Percentiles rank a stretch among this genome's conserved stretches.
Evolutionary conservation across 441 rosid genomes (phyloP).

Genomic region (Pelargonium australe): DNA sequence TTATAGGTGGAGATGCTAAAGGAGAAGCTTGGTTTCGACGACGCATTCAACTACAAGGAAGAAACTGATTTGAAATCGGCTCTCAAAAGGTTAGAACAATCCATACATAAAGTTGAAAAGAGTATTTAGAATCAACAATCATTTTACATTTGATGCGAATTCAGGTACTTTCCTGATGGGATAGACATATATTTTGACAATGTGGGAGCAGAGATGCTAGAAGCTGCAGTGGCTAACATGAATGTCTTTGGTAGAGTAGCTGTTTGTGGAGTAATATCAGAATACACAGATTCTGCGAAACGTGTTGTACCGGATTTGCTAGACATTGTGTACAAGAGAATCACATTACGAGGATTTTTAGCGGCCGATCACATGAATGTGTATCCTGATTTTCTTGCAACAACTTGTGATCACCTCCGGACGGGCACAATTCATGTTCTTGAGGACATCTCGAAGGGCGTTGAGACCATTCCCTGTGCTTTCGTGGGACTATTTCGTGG

Average conservation of each 20-base stretch:
- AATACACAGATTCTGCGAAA: constrained; percentile 30
- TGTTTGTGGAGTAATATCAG: constrained; percentile 44
- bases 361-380: constrained; percentile 28
- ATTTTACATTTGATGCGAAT: background rate
- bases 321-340: constrained; percentile 40
- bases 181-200: constrained; percentile 78
- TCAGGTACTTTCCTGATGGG: constrained; percentile 62
- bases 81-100: constrained; percentile 37
- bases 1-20: constrained; percentile 50
- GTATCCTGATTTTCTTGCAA: constrained; percentile 32
- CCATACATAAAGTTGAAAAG: background rate
- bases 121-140: background rate
- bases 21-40: constrained; percentile 65
- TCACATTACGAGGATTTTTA: constrained; percentile 46
- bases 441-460: constrained; percentile 43
- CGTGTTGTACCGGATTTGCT: constrained; percentile 41
- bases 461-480: constrained; percentile 46
- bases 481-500: constrained; percentile 37
- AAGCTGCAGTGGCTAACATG: constrained; percentile 62
- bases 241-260: constrained; percentile 47
- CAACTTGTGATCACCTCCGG: constrained; percentile 31
- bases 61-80: constrained; percentile 43
- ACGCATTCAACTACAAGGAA: constrained; percentile 69
- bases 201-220: constrained; percentile 71
- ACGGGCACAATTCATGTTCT: constrained; percentile 22